Evolutionary conservation across 2,329 filamentous ascomycete species (phyloP), one percentile per base, ranked within the genome.

Genomic region (Talaromyces albobiverticillius): DNA sequence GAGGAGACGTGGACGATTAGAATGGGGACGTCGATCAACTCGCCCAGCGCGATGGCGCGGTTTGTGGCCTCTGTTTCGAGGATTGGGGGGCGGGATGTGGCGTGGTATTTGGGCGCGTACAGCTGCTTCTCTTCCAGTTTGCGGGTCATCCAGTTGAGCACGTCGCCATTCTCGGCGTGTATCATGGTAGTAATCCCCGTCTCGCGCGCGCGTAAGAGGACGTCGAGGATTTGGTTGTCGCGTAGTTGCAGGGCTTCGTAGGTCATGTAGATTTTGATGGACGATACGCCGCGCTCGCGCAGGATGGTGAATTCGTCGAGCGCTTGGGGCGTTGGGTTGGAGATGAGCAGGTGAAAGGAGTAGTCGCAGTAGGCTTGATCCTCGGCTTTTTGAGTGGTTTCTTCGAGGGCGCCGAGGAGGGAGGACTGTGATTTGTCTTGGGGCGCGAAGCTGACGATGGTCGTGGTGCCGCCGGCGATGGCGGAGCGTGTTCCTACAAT

Each of bases 1-100:
- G 75, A 78, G 5, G 71, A 76, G 64, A 82, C 75, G 61, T 82
- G 79, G 36, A 82, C 80, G 29, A 82, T 73, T 34, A 82, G 62
- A 46, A 82, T 78, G 0, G 80, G 80, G 0, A 75, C 73, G 57
- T 81, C 74, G 3, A 76, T 75, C 8, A 82, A 65, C 55, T 78
- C 72, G 0, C 78, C 73, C 0, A 82, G 65, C 2, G 72, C 71
- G 53, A 82, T 81, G 42, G 76, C 77, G 6, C 79, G 74, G 61
- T 81, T 71, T 1, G 74, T 74, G 2, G 76, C 76, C 60, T 78
- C 75, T 47, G 69, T 61, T 66, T 79, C 69, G 40, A 71, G 71
- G 11, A 73, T 61, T 4, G 69, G 61, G 0, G 75, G 75, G 2
- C 74, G 63, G 3, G 74, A 70, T 1, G 74, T 59, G 2, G 73